phyloP scores from a whole-genome alignment of 2,329 filamentous ascomycete species.

The Salinomyces thailandicus region DNA sequence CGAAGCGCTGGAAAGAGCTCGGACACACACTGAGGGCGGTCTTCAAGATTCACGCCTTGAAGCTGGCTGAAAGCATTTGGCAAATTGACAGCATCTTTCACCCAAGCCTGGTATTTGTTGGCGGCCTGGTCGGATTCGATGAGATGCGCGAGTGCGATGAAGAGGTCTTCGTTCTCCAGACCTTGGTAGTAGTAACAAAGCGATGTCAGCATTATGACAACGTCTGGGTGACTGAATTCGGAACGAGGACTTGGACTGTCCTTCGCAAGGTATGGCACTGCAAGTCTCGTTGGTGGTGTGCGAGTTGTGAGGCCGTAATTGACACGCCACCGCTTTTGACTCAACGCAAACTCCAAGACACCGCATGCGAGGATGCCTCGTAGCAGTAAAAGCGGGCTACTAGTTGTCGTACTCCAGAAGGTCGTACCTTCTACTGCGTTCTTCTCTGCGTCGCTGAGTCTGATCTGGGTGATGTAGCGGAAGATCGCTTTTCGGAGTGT shows the following conservation, averaged over 20 bases:
- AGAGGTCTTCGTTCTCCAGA: slow-evolving; percentile 36
- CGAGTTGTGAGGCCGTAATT: slow-evolving; percentile 43
- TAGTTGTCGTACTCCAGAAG: slow-evolving; percentile 12
- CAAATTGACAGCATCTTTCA: slow-evolving; percentile 9
- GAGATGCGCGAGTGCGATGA: slow-evolving; percentile 23
- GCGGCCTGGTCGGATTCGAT: slow-evolving; percentile 15
- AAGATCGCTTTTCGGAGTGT: slow-evolving; percentile 8
- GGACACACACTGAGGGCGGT: slow-evolving; percentile 11
- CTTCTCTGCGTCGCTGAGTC: slow-evolving; percentile 5
- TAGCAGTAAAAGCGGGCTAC: slow-evolving; percentile 42
- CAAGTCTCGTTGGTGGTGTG: slow-evolving; percentile 40
- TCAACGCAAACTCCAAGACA: slow-evolving; percentile 49
- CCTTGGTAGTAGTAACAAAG: slow-evolving; percentile 58
- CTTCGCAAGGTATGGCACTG: slow-evolving; percentile 58
- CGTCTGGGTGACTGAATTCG: slow-evolving; percentile 60
- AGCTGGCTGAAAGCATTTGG: slow-evolving; percentile 12
- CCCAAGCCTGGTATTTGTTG: slow-evolving; percentile 19
- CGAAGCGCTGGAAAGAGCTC: slow-evolving; percentile 32
- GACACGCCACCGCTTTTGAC: slow-evolving; percentile 57
- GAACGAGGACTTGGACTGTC: slow-evolving; percentile 51
- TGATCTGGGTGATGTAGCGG: slow-evolving; percentile 11
- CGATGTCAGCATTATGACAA: slow-evolving; percentile 54
- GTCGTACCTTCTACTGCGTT: slow-evolving; percentile 6
- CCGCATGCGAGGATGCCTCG: slow-evolving; percentile 52
- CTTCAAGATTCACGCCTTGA: slow-evolving; percentile 19